Percentiles rank a stretch among this genome's conserved stretches.
Evolutionary conservation across 164 flowering plant genomes (phyloP).

Genomic region (Litsea cubeba): DNA sequence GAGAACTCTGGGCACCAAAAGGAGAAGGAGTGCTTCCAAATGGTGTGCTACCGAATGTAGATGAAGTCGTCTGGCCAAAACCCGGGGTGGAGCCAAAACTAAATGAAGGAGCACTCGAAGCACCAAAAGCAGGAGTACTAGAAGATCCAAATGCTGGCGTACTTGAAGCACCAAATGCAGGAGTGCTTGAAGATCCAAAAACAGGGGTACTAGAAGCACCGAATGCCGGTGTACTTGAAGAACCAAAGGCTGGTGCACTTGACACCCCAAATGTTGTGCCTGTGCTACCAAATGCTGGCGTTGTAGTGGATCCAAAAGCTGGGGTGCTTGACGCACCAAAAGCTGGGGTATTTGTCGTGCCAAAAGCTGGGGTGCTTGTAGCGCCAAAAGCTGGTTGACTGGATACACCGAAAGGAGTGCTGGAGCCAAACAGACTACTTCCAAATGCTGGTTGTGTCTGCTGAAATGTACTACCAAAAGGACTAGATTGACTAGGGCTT

Average conservation of each 20-base stretch:
- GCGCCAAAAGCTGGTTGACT: conserved; percentile 67
- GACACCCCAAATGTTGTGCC: conserved; percentile 51
- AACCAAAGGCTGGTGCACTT: conserved; percentile 43
- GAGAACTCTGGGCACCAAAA: conserved; percentile 65
- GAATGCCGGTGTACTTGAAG: conserved; percentile 15
- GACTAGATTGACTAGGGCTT: conserved; percentile 61
- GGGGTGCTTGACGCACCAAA: conserved; percentile 53
- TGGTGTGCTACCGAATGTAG: conserved; percentile 59
- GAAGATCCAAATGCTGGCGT: conserved; percentile 58
- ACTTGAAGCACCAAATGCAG: conserved; percentile 20
- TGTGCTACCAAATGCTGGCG: conserved; percentile 67
- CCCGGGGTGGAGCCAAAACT: conserved; percentile 54
- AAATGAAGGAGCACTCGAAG: conserved; percentile 41
- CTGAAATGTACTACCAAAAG: conserved; percentile 81
- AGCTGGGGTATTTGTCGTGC: conserved; percentile 47
- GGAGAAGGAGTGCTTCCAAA: conserved; percentile 56
- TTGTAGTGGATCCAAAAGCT: conserved; percentile 50
- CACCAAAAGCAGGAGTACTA: conserved; percentile 39
- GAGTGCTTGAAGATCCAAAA: conserved; percentile 19
- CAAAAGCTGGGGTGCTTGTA: conserved; percentile 56
- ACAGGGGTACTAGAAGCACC: conserved; percentile 19
- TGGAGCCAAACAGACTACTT: conserved; percentile 59
- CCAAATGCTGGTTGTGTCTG: conserved; percentile 88
- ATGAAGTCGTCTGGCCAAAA: conserved; percentile 68
- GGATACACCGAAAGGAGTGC: conserved; percentile 67